Evolutionary conservation across 306 rosid genomes (phyloP).

Genomic region (Crataegus laevigata): DNA sequence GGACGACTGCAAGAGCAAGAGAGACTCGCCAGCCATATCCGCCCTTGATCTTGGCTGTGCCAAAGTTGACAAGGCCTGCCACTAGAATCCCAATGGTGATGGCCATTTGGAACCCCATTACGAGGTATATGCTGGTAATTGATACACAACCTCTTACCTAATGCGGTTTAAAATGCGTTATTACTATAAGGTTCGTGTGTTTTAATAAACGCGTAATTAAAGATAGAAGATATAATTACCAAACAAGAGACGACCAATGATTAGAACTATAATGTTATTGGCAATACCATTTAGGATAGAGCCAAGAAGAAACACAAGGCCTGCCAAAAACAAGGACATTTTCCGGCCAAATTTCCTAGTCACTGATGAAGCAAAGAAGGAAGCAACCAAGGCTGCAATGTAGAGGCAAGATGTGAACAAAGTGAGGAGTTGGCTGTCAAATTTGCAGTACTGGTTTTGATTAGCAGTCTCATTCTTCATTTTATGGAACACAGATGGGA

Average conservation of each 20-base stretch:
- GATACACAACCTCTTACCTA: conserved; percentile 4
- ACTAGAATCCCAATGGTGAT: not conserved
- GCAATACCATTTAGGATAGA: conserved; percentile 47
- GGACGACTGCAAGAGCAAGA: not conserved
- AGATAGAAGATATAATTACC: conserved; percentile 18
- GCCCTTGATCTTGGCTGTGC: not conserved
- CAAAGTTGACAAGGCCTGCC: not conserved
- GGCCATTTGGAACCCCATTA: not conserved
- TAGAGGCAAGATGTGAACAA: conserved; percentile 59
- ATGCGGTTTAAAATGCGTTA: not conserved
- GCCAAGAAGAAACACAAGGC: conserved; percentile 42
- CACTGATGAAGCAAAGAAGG: conserved; percentile 45
- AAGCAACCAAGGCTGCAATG: conserved; percentile 46
- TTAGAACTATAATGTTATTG: conserved; percentile 21
- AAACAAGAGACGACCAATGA: conserved; percentile 46
- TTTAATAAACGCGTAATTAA: no score
- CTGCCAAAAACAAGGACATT: conserved; percentile 39
- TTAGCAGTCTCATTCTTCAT: conserved; percentile 27
- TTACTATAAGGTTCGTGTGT: no score
- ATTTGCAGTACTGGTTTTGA: conserved; percentile 51
- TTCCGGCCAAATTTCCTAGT: conserved; percentile 41
- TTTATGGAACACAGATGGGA: conserved; percentile 34
- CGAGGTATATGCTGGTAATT: not conserved
- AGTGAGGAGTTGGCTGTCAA: conserved; percentile 53
- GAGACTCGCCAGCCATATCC: not conserved